Base-by-base conservation (phyloP, 2,329 filamentous ascomycete genomes). In the Paecilomyces fulvus region DNA sequence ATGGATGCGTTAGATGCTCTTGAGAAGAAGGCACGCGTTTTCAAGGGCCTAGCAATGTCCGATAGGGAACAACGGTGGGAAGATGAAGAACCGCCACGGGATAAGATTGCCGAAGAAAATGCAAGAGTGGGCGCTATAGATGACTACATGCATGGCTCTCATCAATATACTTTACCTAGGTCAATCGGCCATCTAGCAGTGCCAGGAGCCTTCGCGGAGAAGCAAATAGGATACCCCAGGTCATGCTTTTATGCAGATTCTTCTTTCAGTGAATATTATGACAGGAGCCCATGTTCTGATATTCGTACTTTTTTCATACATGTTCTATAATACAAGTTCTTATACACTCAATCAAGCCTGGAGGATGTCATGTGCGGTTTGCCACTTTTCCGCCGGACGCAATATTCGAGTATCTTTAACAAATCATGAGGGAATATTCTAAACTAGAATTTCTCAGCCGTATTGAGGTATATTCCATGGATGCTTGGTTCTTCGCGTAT, bases 21-120 rank as follows among this genome's bases (percentile, higher is more conserved):
- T 2, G 84, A 88, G 61, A 86, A 88, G 69, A 95, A 94, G 73
- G 85, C 87, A 56, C 85, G 88, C 55, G 83, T 95, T n/a, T 97
- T 99, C 73, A 91, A 87, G 65, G 95, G 92, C 0, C 80, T 99
- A 53, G 83, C 91, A 7, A 81, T 99, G 50, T 90, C 92, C 1
- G 92, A 99, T 72, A 87, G 86, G 68, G 81, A 85, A 30, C 74
- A 79, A 8, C 69, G 75, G 14, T 84, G 79, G 70, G 76, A 78
- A 6, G 79, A 82, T 48, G 77, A 81, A 28, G 77, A 73, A 43
- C n/a, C 20, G 72, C 73, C 37, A 64, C 65, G 68, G 66, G 54
- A 69, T 71, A 50, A 25, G 59, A 63, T 64, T 20, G 60, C 64
- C 17, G 70, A 69, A 48, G 62, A 70, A 43, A 72, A 74, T 55